Conservation (phyloP, 2,329 filamentous ascomycete genomes). For the Xylaria sp. region DNA sequence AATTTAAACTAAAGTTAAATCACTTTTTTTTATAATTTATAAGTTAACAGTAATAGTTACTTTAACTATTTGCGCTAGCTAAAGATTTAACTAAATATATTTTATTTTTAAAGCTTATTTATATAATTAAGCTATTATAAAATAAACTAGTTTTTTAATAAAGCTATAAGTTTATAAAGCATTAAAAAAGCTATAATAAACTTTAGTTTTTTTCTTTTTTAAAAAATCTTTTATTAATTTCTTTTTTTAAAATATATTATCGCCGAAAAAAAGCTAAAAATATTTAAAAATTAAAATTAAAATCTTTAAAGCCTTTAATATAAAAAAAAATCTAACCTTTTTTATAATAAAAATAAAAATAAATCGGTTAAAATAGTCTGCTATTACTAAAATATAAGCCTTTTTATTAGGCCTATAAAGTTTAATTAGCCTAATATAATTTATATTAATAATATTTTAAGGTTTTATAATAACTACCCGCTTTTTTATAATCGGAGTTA, state of each 20-base stretch:
- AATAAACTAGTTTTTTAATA: neutral
- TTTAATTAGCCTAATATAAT: neutral
- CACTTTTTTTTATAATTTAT: neutral
- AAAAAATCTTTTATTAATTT: neutral
- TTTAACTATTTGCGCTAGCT: neutral
- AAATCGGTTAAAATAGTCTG: slow-evolving; percentile 1
- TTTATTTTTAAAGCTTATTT: neutral
- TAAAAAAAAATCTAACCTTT: neutral
- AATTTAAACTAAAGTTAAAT: slow-evolving; percentile 4
- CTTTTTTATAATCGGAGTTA: neutral
- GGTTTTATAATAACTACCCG: neutral
- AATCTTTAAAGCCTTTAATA: neutral
- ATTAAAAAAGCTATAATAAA: neutral
- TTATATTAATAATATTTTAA: slow-evolving; percentile 3
- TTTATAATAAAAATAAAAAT: neutral
- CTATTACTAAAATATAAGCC: neutral
- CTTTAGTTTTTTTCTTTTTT: neutral
- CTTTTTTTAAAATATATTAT: slow-evolving; percentile 1
- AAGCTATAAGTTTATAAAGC: slow-evolving; percentile 1
- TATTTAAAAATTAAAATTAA: slow-evolving; percentile 2
- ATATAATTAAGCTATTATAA: neutral
- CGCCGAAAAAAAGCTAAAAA: neutral
- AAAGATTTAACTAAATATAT: neutral
- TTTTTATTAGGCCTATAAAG: neutral
- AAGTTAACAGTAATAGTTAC: neutral